These are phyloP conservation scores for Penicillium soppii DNA, from an alignment of 495 filamentous ascomycete genomes.

Conservation along the genomic window DNA sequence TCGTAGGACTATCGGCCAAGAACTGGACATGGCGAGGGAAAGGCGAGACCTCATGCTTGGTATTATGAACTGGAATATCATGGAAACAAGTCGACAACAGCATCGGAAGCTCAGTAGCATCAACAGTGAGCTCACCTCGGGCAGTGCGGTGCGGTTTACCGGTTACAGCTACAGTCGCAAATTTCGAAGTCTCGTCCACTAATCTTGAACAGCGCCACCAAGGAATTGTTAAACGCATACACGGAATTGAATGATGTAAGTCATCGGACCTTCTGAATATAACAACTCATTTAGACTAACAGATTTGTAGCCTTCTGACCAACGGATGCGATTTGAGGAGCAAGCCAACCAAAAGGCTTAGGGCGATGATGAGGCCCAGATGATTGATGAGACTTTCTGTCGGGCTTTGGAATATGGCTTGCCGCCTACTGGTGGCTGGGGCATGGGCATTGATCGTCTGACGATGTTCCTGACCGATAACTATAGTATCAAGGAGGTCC, in stretches of 20 bases:
- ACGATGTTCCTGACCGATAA: constrained; percentile 98
- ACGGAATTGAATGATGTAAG: no score
- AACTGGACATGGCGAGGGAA: constrained; percentile 76
- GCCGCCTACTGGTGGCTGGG: constrained; percentile 94
- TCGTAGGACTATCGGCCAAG: constrained; percentile 62
- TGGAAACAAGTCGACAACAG: constrained; percentile 79
- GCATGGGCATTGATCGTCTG: constrained; percentile 94
- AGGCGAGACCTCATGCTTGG: constrained; percentile 65
- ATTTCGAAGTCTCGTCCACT: no score
- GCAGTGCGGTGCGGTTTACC: constrained; percentile 71
- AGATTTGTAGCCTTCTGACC: constrained; percentile 95
- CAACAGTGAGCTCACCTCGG: constrained; percentile 73
- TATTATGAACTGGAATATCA: constrained; percentile 63
- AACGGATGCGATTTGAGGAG: constrained; percentile 92
- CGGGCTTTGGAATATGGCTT: constrained; percentile 80
- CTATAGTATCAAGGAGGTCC: constrained; percentile 93
- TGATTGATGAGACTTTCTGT: constrained; percentile 93
- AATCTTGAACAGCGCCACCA: no score
- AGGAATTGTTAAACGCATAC: no score
- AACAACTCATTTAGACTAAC: no score
- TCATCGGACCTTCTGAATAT: no score
- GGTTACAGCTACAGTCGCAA: constrained; percentile 67
- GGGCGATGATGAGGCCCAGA: constrained; percentile 95
- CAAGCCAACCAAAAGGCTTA: constrained; percentile 95
- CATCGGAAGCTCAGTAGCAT: constrained; percentile 61